Conservation (phyloP, 495 filamentous ascomycete genomes). For the Astrothelium macrocarpum region DNA sequence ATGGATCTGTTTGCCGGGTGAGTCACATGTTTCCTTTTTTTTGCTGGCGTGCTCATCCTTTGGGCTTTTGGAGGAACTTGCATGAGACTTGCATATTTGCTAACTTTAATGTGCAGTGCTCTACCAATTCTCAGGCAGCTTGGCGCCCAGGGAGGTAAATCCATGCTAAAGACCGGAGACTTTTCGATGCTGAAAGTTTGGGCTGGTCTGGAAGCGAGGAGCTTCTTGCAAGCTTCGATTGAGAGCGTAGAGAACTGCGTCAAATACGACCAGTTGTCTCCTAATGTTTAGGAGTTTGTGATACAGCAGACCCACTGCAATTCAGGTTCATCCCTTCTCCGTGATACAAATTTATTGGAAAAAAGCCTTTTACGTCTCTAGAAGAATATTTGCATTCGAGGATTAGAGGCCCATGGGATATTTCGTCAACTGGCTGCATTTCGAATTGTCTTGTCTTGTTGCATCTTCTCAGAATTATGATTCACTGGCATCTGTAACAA, state of each 20-base stretch:
- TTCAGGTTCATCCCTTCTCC: no score
- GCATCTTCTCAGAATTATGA: no score
- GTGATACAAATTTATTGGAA: no score
- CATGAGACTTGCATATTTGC: neutral
- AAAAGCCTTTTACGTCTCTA: no score
- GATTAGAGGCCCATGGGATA: no score
- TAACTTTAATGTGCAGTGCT: constrained; percentile 44
- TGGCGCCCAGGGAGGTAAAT: constrained; percentile 64
- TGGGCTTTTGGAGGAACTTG: neutral
- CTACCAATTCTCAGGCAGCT: constrained; percentile 86
- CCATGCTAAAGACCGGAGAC: constrained; percentile 51
- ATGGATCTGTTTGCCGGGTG: constrained; percentile 80
- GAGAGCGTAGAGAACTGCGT: constrained; percentile 60
- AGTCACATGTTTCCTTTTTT: constrained; percentile 17
- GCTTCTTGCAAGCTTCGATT: constrained; percentile 75
- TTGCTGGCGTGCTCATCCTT: neutral
- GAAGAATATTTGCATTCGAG: no score
- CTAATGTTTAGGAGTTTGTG: constrained; percentile 29
- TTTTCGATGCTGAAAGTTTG: constrained; percentile 91
- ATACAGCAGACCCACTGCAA: no score
- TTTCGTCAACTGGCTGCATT: no score
- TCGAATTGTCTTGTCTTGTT: no score
- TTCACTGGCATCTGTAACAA: no score
- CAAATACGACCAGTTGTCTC: constrained; percentile 36
- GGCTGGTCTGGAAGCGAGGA: constrained; percentile 81